Evolutionary conservation across 1,139 yeast species (phyloP).

Genomic region (Nakaseomyces kungkrabaensis): DNA sequence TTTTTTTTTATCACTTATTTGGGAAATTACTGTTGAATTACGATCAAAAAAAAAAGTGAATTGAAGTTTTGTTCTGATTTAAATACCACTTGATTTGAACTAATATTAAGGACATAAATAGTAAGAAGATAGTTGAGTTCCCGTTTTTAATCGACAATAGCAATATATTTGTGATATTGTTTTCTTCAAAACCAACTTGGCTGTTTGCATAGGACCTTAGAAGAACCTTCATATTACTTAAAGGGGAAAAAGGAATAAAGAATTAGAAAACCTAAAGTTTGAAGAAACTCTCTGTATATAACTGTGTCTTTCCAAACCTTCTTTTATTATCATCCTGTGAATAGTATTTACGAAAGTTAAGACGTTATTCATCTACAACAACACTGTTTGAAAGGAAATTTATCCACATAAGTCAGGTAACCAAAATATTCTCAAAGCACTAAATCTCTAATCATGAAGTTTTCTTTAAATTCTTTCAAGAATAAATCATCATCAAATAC

Average conservation of each 20-base stretch:
- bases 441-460: background rate
- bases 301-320: too few species aligned
- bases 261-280: background rate
- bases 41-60: background rate
- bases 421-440: background rate
- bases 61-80: background rate
- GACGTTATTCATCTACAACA: too few species aligned
- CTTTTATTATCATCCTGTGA: background rate
- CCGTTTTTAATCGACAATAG: too few species aligned
- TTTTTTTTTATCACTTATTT: background rate
- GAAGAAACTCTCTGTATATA: background rate
- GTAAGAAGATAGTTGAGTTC: background rate
- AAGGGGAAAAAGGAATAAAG: background rate
- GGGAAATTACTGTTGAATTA: background rate
- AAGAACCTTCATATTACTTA: background rate
- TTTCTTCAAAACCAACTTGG: too few species aligned
- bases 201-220: background rate
- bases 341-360: too few species aligned
- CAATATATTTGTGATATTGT: too few species aligned
- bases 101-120: background rate
- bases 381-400: too few species aligned
- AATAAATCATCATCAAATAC: background rate
- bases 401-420: background rate
- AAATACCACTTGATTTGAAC: background rate
- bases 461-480: constrained; percentile 1